Base-by-base conservation (phyloP, 164 flowering plant species). In the Brasenia schreberi region DNA sequence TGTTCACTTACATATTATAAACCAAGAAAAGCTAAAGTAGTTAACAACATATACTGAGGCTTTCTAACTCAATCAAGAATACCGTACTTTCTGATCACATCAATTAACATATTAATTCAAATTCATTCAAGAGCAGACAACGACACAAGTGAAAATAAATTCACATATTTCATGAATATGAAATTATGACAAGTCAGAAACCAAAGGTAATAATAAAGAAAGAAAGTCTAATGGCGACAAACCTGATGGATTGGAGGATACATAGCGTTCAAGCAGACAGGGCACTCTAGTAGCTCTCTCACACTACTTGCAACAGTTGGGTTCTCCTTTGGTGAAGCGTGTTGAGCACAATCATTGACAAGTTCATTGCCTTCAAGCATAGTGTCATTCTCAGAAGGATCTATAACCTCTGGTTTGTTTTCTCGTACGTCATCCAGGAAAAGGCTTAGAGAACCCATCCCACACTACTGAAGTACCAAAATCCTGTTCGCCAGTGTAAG, bases 171-270 rank as follows among this genome's bases (percentile, higher is more conserved):
- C 18, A 17, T 16, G n/a, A 62, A 19, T 62, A 17, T 5, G 12
- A 62, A 19, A 14, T 19, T 62, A 17, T 10, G 19, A 9, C 27
- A 16, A 19, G 12, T 19, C 10, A 16, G 64, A 16, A 14, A 62
- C 64, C 18, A 62, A 62, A 14, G 16, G 64, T 1, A 27, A 39
- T 63, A 12, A 39, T 64, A 39, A 61, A n/a, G 49, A 12, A 63
- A 42, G 2, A 63, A 2, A 56, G 43, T 43, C 56, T 63, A 72
- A 17, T 61, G 3, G 33, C 18, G 33, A 11, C 85, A 69, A 71
- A 92, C 98, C 96, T 92, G 96, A 78, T 89, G 92, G 66, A 90
- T 90, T 16, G 97, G 97, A 74, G 97, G 98, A 73, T 88, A 92
- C 98, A 92, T 92, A 5, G 96, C 96, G 79, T 84, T 92, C 72